Evolutionary conservation across 2,329 filamentous ascomycete genomes (phyloP).

Genomic region (Ophiostoma tasmaniense): DNA sequence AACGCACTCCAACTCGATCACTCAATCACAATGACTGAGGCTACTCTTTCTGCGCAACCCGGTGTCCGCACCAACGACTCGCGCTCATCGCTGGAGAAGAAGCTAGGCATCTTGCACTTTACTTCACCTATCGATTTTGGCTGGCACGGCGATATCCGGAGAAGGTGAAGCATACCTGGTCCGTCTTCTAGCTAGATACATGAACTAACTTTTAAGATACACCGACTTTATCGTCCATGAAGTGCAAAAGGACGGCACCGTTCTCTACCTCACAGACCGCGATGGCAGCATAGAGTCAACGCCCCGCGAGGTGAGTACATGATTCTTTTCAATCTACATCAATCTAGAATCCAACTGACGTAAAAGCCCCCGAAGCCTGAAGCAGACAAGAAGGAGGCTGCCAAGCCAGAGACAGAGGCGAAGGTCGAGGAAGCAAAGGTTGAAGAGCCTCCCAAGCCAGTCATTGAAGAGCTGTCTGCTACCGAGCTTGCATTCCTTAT

Average conservation of each 20-base stretch:
- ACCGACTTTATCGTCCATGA: slow-evolving; percentile 93
- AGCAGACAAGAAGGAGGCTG: background rate
- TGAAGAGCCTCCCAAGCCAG: background rate
- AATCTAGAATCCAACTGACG: background rate
- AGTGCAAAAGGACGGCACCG: slow-evolving; percentile 65
- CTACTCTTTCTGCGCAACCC: background rate
- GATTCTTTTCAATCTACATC: background rate
- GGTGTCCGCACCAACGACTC: slow-evolving; percentile 25
- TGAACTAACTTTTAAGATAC: slow-evolving; percentile 45
- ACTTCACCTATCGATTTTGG: slow-evolving; percentile 32
- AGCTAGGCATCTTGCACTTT: slow-evolving; percentile 36
- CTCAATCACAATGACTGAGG: slow-evolving; percentile 14
- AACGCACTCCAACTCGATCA: background rate
- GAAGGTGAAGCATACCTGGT: slow-evolving; percentile 29
- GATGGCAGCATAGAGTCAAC: slow-evolving; percentile 5
- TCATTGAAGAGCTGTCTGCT: slow-evolving; percentile 25
- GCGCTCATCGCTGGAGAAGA: slow-evolving; percentile 27
- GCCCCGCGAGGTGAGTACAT: background rate
- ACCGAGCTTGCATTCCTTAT: slow-evolving; percentile 32
- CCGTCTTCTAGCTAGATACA: slow-evolving; percentile 13
- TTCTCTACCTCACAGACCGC: slow-evolving; percentile 55
- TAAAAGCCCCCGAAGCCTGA: background rate
- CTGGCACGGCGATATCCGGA: slow-evolving; percentile 38
- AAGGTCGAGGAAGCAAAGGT: background rate
- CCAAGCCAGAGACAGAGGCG: background rate